A percentile compares a stretch with the other conserved stretches of the same genome.
Conservation (phyloP, 2,329 filamentous ascomycete species). For the Oidium heveae region DNA sequence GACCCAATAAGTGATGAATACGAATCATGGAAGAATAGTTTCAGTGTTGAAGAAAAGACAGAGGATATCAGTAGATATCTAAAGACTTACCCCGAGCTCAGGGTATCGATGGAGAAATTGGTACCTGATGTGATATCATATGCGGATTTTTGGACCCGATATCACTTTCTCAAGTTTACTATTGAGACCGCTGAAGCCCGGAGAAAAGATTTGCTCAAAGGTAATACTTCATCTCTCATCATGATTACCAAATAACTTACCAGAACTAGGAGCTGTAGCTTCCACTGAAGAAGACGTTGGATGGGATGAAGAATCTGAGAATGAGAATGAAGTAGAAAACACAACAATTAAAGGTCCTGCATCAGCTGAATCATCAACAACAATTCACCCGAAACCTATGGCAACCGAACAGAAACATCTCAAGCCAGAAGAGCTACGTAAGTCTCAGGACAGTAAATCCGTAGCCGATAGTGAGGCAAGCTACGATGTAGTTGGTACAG, state of each 20-base stretch:
- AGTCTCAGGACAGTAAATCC: slow-evolving; percentile 70
- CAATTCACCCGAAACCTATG: slow-evolving; percentile 27
- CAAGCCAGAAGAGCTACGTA: slow-evolving; percentile 40
- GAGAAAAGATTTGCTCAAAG: slow-evolving; percentile 71
- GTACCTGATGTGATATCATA: slow-evolving; percentile 91
- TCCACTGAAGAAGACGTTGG: slow-evolving; percentile 38
- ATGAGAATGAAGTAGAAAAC: slow-evolving; percentile 22
- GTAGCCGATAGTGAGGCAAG: slow-evolving; percentile 84
- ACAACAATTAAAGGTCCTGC: slow-evolving; percentile 16
- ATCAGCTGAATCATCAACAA: slow-evolving; percentile 32
- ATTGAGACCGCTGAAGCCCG: slow-evolving; percentile 83
- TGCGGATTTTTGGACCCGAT: slow-evolving; percentile 71
- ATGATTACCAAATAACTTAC: slow-evolving; percentile 6
- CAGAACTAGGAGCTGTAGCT: slow-evolving; percentile 24
- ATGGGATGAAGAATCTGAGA: slow-evolving; percentile 43
- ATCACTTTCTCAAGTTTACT: slow-evolving; percentile 82
- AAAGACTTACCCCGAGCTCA: slow-evolving; percentile 64
- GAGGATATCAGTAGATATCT: slow-evolving; percentile 59
- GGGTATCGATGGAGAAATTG: slow-evolving; percentile 76
- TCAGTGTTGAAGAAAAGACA: slow-evolving; percentile 66
- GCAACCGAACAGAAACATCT: slow-evolving; percentile 16
- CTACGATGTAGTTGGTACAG: slow-evolving; percentile 73
- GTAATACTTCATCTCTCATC: slow-evolving; percentile 20
- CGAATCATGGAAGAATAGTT: slow-evolving; percentile 43
- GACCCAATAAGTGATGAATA: slow-evolving; percentile 59